Conservation (phyloP, 140 eudicot species). For the Ambrosia hybrid region DNA sequence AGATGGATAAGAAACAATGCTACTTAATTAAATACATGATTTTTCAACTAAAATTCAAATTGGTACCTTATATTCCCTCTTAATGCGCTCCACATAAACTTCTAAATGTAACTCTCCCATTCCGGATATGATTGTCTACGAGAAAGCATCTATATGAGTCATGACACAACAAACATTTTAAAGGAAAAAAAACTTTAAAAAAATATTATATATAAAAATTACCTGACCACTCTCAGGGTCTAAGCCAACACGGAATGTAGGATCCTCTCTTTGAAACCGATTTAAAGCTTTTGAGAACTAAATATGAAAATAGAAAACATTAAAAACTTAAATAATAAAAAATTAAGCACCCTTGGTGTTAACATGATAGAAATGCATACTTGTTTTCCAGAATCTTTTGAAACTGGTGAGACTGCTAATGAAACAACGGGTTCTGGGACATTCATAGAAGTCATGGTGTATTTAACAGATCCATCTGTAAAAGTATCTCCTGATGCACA, state of each 20-base stretch:
- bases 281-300: slow-evolving; percentile 97
- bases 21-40: slow-evolving; percentile 1
- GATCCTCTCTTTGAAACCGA: slow-evolving; percentile 97
- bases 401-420: slow-evolving; percentile 88
- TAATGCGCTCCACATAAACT: slow-evolving; percentile 89
- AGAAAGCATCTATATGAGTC: slow-evolving; percentile 22
- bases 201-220: background rate
- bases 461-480: slow-evolving; percentile 89
- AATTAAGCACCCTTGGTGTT: background rate
- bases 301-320: slow-evolving; percentile 13
- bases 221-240: slow-evolving; percentile 96
- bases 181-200: no score
- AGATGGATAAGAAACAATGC: background rate
- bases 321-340: background rate
- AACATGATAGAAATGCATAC: slow-evolving; percentile 39
- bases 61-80: slow-evolving; percentile 83
- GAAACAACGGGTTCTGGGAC: slow-evolving; percentile 99
- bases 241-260: slow-evolving; percentile 95
- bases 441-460: slow-evolving; percentile 99
- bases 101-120: slow-evolving; percentile 98
- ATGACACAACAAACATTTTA: background rate
- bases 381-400: slow-evolving; percentile 93
- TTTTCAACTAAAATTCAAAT: slow-evolving; percentile 12
- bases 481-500: slow-evolving; percentile 99
- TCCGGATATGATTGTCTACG: slow-evolving; percentile 95